A percentile compares a stretch with the other conserved stretches of the same genome.
These are phyloP conservation scores for Vaccinium macrocarpon DNA, from an alignment of 148 eudicot species.

Conservation along the genomic window DNA sequence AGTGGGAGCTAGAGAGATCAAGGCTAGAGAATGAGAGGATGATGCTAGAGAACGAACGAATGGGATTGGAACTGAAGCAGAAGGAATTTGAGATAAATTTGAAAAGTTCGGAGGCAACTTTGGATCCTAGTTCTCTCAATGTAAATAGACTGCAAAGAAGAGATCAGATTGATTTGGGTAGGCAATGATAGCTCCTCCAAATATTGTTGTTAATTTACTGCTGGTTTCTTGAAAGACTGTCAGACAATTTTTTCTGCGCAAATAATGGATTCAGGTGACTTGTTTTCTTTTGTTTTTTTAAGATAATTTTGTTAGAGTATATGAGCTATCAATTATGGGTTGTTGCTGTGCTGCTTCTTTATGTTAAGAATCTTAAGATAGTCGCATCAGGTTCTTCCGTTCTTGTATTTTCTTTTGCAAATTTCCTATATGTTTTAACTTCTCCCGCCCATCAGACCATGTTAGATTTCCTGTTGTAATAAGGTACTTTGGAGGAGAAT, in stretches of 20 bases:
- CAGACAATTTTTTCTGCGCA: not conserved
- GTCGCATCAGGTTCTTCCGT: not conserved
- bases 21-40: slow-evolving; percentile 59
- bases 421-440: not conserved
- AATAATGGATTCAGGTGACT: slow-evolving; percentile 7
- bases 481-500: not conserved
- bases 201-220: not conserved
- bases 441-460: not conserved
- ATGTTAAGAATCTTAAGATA: not conserved
- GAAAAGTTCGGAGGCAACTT: slow-evolving; percentile 28
- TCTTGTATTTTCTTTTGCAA: not conserved
- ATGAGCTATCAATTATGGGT: not conserved
- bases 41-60: slow-evolving; percentile 54
- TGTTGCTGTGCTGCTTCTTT: not conserved
- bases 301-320: not conserved
- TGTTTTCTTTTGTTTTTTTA: not conserved
- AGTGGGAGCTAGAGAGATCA: slow-evolving; percentile 49
- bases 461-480: not conserved
- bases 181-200: slow-evolving; percentile 23
- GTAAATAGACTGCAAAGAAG: slow-evolving; percentile 29
- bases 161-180: slow-evolving; percentile 27
- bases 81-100: slow-evolving; percentile 36
- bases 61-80: slow-evolving; percentile 51
- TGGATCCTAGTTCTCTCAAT: slow-evolving; percentile 22
- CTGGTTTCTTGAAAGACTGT: slow-evolving; percentile 12